These are phyloP conservation scores for Flaveria ramosissima DNA, from an alignment of 129 eudicot species.

Conservation along the genomic window DNA sequence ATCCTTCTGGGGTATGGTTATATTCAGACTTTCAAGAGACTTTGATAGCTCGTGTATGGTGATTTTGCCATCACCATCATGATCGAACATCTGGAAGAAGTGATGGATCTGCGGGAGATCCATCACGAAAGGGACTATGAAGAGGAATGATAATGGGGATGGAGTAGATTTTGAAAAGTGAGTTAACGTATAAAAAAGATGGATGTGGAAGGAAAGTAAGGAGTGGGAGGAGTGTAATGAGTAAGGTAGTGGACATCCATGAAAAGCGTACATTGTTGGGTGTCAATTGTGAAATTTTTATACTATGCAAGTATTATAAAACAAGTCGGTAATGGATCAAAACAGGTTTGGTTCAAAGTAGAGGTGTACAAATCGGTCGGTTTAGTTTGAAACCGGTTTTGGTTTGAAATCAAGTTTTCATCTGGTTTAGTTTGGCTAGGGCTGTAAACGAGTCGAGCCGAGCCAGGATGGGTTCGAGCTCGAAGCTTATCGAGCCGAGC, in stretches of 20 bases:
- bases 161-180: slow-evolving; percentile 6
- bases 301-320: not conserved
- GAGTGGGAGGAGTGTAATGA: slow-evolving; percentile 22
- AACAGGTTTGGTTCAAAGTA: no score
- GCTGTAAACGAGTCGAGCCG: no score
- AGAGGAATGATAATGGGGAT: slow-evolving; percentile 22
- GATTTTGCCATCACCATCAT: slow-evolving; percentile 80
- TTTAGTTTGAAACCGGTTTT: no score
- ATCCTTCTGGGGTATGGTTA: slow-evolving; percentile 62
- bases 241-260: slow-evolving; percentile 10
- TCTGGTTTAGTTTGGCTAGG: no score
- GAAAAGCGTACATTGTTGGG: slow-evolving; percentile 16
- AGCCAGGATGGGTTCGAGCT: no score
- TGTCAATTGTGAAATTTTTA: not conserved
- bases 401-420: no score
- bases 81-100: slow-evolving; percentile 77
- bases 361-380: no score
- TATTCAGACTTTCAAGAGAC: slow-evolving; percentile 63
- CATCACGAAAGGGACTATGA: slow-evolving; percentile 38
- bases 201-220: slow-evolving; percentile 1
- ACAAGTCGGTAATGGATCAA: no score
- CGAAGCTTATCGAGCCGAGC: no score
- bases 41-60: slow-evolving; percentile 62
- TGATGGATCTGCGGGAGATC: slow-evolving; percentile 63
- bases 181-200: not conserved